These are phyloP conservation scores for Mycena rebaudengoi DNA, from an alignment of 768 basidiomycete genomes.

Conservation along the genomic window DNA sequence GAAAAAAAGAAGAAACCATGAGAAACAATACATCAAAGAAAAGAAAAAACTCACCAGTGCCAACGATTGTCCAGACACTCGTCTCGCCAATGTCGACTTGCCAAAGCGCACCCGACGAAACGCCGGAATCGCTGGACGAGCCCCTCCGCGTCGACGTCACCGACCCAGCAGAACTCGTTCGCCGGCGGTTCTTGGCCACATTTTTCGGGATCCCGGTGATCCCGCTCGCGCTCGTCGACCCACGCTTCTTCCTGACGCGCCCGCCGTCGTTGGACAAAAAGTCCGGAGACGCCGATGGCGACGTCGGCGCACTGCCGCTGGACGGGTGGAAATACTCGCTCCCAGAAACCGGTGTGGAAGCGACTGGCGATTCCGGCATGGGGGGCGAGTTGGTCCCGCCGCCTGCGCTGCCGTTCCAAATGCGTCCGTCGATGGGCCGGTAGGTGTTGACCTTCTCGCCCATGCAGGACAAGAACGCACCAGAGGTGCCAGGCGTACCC, in stretches of 20 bases:
- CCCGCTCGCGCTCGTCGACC: slow-evolving; percentile 76
- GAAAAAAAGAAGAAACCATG: slow-evolving; percentile 25
- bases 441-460: slow-evolving; percentile 94
- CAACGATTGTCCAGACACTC: slow-evolving; percentile 94
- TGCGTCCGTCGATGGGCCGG: slow-evolving; percentile 82
- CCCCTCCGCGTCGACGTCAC: slow-evolving; percentile 73
- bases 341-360: slow-evolving; percentile 66
- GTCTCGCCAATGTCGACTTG: slow-evolving; percentile 93
- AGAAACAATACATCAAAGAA: not conserved
- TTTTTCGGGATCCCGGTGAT: slow-evolving; percentile 60
- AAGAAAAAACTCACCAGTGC: slow-evolving; percentile 69
- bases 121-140: slow-evolving; percentile 70
- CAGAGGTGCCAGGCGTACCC: slow-evolving; percentile 79
- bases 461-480: slow-evolving; percentile 90
- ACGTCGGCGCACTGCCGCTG: slow-evolving; percentile 72
- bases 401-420: slow-evolving; percentile 66
- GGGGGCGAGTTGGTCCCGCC: slow-evolving; percentile 62
- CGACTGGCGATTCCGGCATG: slow-evolving; percentile 75
- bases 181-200: slow-evolving; percentile 66
- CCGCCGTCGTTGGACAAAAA: slow-evolving; percentile 86
- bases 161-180: slow-evolving; percentile 82
- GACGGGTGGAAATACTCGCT: slow-evolving; percentile 74
- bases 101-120: slow-evolving; percentile 84
- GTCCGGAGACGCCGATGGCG: slow-evolving; percentile 69
- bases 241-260: slow-evolving; percentile 85